These are phyloP conservation scores for Ramaria sp. DNA, from an alignment of 768 basidiomycete species.

Conservation along the genomic window DNA sequence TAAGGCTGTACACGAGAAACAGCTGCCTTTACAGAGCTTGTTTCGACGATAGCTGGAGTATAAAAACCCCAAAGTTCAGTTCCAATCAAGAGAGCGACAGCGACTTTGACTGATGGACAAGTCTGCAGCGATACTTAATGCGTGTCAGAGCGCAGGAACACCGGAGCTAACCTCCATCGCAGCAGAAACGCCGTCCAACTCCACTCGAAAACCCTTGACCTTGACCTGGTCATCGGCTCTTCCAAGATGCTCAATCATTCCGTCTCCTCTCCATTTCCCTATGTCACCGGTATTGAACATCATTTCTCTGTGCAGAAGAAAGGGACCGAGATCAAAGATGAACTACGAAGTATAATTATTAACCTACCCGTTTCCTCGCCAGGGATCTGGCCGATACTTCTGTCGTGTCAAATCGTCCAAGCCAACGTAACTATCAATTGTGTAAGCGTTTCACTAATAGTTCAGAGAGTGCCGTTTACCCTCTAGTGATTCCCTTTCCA, in stretches of 20 bases:
- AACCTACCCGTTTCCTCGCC: conserved; percentile 35
- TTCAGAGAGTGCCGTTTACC: conserved; percentile 43
- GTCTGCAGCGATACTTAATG: conserved; percentile 23
- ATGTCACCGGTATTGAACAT: conserved; percentile 63
- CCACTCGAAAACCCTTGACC: conserved; percentile 56
- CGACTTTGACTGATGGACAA: conserved; percentile 31
- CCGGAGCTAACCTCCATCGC: conserved; percentile 40
- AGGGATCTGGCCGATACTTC: conserved; percentile 40
- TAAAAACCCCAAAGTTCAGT: conserved; percentile 46
- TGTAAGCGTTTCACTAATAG: not conserved
- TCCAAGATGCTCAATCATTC: conserved; percentile 46
- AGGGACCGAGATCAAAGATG: conserved; percentile 9
- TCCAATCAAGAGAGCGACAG: conserved; percentile 41
- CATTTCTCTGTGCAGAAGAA: conserved; percentile 16
- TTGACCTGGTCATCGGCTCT: conserved; percentile 57
- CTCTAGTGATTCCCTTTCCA: conserved; percentile 44
- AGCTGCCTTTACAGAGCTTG: conserved; percentile 32
- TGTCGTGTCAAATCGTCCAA: conserved; percentile 27
- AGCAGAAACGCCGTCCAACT: conserved; percentile 49
- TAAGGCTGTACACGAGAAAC: conserved; percentile 44
- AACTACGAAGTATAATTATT: too few relatives aligned
- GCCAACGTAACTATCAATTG: not conserved
- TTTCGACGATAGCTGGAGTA: conserved; percentile 27
- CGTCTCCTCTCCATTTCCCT: conserved; percentile 42
- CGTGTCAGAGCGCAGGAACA: conserved; percentile 5